Evolutionary conservation across 2,329 filamentous ascomycete genomes (phyloP), one percentile per base, ranked within the genome.

Genomic region (Geosmithia flava): DNA sequence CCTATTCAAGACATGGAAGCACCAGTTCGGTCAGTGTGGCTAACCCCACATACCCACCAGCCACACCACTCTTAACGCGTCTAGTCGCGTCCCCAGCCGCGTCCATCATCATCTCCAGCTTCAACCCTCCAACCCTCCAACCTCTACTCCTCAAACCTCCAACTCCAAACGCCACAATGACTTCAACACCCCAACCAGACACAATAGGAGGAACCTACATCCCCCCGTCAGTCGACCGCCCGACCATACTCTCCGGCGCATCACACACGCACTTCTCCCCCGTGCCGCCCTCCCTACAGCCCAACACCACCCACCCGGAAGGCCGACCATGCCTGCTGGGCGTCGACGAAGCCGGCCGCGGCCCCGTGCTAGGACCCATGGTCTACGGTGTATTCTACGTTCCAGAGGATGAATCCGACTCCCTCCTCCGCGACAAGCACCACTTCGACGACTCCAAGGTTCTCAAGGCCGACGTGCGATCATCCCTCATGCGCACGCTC

Each of bases 381-480:
- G 80, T 85, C 57, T 85, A 85, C 68, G 78, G 74, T 53, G 70
- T 82, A 57, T 83, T 83, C 68, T 81, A 77, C 68, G 86, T 94
- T 54, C 94, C 94, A 47, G 65, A 87, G 2, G 74, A 80, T 0
- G 70, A 81, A 27, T 77, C 83, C 23, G 81, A 83, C 59, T 75
- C 84, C 1, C 79, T 96, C 27, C 81, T 97, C 20, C 84, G 87
- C 47, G 67, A 78, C 37, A 80, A 81, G 3, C 84, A 95, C 69
- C 85, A 83, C 70, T 96, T 96, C 68, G 85, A 96, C 71, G 91
- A 97, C 72, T 94, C 86, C 62, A 97, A 97, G 69, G 87, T 89
- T 5, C 79, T 97, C 40, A 94, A 85, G 0, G 79, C 90, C 0
- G 69, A 74, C n/a, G 80, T 91, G 39, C 87, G 91, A 53, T 83